These are phyloP conservation scores for Psilocybe mexicana DNA, from an alignment of 1,284 basidiomycete species.

Conservation along the genomic window DNA sequence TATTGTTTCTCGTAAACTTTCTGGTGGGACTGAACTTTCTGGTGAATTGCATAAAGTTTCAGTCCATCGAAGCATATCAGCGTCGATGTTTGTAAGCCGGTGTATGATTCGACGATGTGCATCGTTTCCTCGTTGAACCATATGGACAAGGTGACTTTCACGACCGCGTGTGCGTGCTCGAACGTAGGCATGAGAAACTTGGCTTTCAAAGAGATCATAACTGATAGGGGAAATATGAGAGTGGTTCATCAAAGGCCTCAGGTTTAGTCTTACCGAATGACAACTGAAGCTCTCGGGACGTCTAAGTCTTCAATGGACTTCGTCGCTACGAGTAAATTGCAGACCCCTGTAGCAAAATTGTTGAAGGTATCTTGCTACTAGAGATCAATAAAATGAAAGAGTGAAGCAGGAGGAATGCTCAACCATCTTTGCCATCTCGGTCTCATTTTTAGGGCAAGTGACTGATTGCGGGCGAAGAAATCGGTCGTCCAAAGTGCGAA, in stretches of 20 bases:
- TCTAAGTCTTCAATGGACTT: slow-evolving; percentile 60
- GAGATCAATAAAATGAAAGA: slow-evolving; percentile 10
- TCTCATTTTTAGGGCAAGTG: slow-evolving; percentile 26
- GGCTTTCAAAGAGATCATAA: slow-evolving; percentile 62
- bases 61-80: slow-evolving; percentile 47
- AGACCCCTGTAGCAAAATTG: slow-evolving; percentile 51
- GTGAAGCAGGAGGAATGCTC: slow-evolving; percentile 2
- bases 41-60: slow-evolving; percentile 39
- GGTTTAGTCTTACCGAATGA: slow-evolving; percentile 52
- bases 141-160: slow-evolving; percentile 57
- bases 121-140: slow-evolving; percentile 61
- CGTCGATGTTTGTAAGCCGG: slow-evolving; percentile 32
- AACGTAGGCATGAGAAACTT: slow-evolving; percentile 56
- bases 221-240: slow-evolving; percentile 33
- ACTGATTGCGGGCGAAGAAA: slow-evolving; percentile 44
- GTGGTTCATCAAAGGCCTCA: not conserved
- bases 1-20: slow-evolving; percentile 38
- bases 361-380: slow-evolving; percentile 43
- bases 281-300: slow-evolving; percentile 50
- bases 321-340: slow-evolving; percentile 63
- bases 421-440: slow-evolving; percentile 20
- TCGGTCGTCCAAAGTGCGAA: slow-evolving; percentile 40
- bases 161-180: slow-evolving; percentile 45
- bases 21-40: slow-evolving; percentile 47
- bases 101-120: slow-evolving; percentile 52